Conservation (phyloP, 139 green algal genomes). For the Coelastrella sp. region DNA sequence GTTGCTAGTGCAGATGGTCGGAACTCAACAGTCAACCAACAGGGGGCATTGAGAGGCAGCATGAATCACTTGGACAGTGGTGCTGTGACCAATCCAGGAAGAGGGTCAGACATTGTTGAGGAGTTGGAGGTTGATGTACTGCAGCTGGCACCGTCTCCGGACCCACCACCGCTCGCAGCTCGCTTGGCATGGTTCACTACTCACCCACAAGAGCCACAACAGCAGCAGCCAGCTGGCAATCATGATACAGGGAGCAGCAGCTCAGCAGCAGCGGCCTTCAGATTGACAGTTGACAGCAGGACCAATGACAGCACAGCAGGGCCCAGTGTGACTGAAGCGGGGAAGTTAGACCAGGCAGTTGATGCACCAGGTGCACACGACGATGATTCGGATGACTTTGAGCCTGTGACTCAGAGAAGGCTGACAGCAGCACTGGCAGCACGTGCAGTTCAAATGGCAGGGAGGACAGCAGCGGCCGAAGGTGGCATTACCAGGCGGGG, state of each 20-base stretch:
- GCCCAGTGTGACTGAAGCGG: not conserved
- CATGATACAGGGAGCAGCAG: not conserved
- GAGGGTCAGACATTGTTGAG: not conserved
- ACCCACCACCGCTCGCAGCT: conserved; percentile 11
- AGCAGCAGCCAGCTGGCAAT: not conserved
- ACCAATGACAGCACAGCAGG: not conserved
- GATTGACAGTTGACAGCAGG: not conserved
- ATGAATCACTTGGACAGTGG: not conserved
- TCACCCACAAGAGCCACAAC: not conserved
- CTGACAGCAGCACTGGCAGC: not conserved
- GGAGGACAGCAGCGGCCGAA: not conserved
- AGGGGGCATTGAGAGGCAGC: not conserved
- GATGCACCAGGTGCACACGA: not conserved
- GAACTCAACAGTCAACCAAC: not conserved
- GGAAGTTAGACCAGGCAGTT: not conserved
- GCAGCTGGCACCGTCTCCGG: not conserved
- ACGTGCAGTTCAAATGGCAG: conserved; percentile 5
- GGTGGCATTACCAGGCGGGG: not conserved
- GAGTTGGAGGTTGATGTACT: not conserved
- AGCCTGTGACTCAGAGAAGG: not conserved
- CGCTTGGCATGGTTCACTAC: not conserved
- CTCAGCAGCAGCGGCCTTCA: conserved; percentile 6
- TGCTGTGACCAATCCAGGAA: not conserved
- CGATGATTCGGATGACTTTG: not conserved
- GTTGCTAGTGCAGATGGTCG: not conserved